Conservation (phyloP, 2,329 filamentous ascomycete genomes). For the Pseudonectria foliicola region DNA sequence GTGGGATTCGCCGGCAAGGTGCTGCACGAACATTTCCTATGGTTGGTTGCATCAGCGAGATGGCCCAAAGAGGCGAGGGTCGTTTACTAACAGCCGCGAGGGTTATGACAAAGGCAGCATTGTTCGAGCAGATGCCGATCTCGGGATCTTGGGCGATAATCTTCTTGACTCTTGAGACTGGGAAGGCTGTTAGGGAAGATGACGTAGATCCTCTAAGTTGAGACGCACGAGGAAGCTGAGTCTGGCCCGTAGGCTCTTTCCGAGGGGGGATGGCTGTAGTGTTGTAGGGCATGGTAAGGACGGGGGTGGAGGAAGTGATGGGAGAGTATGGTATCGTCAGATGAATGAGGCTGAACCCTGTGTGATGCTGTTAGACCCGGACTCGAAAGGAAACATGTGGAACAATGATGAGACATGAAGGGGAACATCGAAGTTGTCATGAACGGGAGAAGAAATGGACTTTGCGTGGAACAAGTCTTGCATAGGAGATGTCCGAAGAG, state of each 20-base stretch:
- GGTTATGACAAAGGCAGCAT: slow-evolving; percentile 89
- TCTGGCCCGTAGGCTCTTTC: slow-evolving; percentile 77
- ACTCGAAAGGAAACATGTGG: neutral
- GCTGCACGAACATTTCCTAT: slow-evolving; percentile 91
- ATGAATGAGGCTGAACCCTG: neutral
- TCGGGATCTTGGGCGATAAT: slow-evolving; percentile 87
- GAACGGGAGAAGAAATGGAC: too few species aligned
- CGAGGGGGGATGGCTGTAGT: slow-evolving; percentile 73
- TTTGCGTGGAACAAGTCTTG: too few species aligned
- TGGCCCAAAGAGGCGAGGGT: neutral
- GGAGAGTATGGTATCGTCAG: slow-evolving; percentile 3
- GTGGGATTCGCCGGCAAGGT: slow-evolving; percentile 77
- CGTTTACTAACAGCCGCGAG: slow-evolving; percentile 65
- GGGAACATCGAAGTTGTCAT: too few species aligned
- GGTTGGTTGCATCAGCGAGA: neutral
- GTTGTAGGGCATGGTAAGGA: slow-evolving; percentile 73
- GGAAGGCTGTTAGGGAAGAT: slow-evolving; percentile 3
- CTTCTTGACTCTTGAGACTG: slow-evolving; percentile 93
- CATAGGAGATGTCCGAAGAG: too few species aligned
- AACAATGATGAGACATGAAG: neutral
- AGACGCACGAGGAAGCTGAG: slow-evolving; percentile 67
- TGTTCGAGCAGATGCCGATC: slow-evolving; percentile 79
- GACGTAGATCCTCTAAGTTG: neutral
- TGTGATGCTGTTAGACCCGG: too few species aligned
- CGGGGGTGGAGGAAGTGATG: neutral